Evolutionary conservation across 1,284 basidiomycete genomes (phyloP).

Genomic region (Ganoderma resinaceum): DNA sequence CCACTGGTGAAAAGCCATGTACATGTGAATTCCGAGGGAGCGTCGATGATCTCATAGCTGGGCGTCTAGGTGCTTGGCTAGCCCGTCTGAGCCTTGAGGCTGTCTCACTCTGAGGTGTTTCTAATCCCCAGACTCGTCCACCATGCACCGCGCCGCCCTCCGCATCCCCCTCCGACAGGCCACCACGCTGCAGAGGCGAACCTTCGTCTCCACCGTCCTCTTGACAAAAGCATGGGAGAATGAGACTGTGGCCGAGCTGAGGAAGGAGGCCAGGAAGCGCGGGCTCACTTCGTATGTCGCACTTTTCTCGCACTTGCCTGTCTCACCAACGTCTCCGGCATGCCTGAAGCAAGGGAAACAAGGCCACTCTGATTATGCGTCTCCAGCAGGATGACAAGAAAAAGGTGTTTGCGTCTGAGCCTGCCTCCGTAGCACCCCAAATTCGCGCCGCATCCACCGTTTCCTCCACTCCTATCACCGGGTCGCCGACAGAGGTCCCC

Average conservation of each 20-base stretch:
- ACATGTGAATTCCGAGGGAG: too few species aligned
- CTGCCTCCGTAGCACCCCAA: constrained; percentile 30
- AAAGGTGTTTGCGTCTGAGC: constrained; percentile 27
- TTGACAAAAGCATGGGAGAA: constrained; percentile 70
- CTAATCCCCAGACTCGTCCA: constrained; percentile 18
- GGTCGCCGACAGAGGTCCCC: constrained; percentile 34
- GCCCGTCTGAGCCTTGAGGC: constrained; percentile 17
- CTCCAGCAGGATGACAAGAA: constrained; percentile 58
- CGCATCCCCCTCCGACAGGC: constrained; percentile 33
- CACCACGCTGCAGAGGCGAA: constrained; percentile 32
- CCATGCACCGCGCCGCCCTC: constrained; percentile 48
- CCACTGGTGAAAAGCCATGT: too few species aligned
- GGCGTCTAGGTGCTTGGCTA: constrained; percentile 13
- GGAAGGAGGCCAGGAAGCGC: constrained; percentile 68
- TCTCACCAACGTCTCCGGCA: neutral
- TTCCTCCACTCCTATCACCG: constrained; percentile 2
- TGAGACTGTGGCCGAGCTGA: constrained; percentile 66
- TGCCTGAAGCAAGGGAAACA: constrained; percentile 60
- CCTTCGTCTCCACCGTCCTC: constrained; percentile 72
- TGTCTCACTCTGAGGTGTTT: neutral
- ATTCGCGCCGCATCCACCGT: constrained; percentile 45
- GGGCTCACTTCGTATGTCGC: constrained; percentile 67
- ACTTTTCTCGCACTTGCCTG: constrained; percentile 10
- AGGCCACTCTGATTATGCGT: constrained; percentile 60
- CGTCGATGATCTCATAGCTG: constrained; percentile 26